A percentile compares a stretch with the other conserved stretches of the same genome.
phyloP scores from a whole-genome alignment of 139 green algal genomes.

The Ettlia oleoabundans region DNA sequence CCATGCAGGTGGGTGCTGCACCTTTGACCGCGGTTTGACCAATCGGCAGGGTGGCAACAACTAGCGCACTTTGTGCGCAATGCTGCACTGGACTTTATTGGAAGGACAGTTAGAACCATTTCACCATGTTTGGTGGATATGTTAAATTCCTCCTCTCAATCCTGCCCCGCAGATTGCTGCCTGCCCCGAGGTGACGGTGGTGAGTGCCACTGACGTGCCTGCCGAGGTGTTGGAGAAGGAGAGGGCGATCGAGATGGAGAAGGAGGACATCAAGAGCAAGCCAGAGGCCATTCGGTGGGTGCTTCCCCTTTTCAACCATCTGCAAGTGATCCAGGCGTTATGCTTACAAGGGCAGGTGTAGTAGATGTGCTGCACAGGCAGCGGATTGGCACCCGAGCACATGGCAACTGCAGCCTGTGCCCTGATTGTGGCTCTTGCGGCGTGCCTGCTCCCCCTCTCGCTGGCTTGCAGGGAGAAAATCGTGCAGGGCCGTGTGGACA shows the following conservation, averaged over 20 bases:
- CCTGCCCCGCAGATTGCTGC: slow-evolving; percentile 70
- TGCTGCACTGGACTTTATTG: no score
- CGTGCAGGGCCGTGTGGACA: slow-evolving; percentile 93
- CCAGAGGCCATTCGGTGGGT: slow-evolving; percentile 89
- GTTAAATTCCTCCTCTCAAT: background rate
- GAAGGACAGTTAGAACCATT: no score
- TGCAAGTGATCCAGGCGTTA: no score
- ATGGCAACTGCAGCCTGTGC: no score
- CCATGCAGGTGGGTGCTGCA: slow-evolving; percentile 70
- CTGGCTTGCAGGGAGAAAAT: slow-evolving; percentile 79
- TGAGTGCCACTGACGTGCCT: slow-evolving; percentile 68
- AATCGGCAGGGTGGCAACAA: no score
- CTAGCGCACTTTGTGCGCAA: no score
- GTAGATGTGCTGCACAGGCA: no score
- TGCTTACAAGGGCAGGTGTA: no score
- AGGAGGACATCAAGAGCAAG: slow-evolving; percentile 95
- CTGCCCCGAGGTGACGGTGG: slow-evolving; percentile 69
- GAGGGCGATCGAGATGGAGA: slow-evolving; percentile 90
- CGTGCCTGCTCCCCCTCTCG: no score
- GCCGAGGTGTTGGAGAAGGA: slow-evolving; percentile 72
- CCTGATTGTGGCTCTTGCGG: background rate
- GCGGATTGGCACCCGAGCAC: no score
- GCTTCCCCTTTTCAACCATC: no score
- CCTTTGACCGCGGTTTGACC: no score
- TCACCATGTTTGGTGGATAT: background rate